Evolutionary conservation across 305 asterid genomes (phyloP).

Genomic region (Petunia hybrid): DNA sequence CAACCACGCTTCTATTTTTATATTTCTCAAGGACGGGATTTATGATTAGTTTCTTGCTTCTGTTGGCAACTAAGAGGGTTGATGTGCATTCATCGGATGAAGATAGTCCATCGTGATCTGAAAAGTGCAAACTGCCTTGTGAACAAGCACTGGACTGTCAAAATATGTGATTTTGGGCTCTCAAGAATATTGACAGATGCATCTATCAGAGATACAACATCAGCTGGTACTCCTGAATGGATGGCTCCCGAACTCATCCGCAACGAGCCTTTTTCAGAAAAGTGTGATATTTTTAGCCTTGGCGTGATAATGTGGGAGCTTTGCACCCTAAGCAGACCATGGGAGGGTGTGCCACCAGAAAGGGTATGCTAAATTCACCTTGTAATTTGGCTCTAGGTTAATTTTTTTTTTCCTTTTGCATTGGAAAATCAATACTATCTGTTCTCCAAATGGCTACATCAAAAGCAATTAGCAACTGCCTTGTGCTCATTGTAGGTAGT

Average conservation of each 20-base stretch:
- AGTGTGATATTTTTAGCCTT: slow-evolving; percentile 95
- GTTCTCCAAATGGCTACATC: neutral
- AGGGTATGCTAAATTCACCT: slow-evolving; percentile 55
- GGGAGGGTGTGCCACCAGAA: slow-evolving; percentile 90
- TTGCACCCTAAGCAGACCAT: slow-evolving; percentile 82
- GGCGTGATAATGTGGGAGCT: slow-evolving; percentile 99
- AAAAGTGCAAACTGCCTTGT: slow-evolving; percentile 98
- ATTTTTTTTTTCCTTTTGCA: neutral
- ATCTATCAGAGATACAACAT: slow-evolving; percentile 72
- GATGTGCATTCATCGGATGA: slow-evolving; percentile 99
- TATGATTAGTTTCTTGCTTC: slow-evolving; percentile 31
- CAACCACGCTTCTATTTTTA: slow-evolving; percentile 32
- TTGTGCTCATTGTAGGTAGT: slow-evolving; percentile 63
- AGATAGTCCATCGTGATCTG: slow-evolving; percentile 93
- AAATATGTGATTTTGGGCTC: slow-evolving; percentile 98
- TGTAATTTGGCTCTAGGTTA: neutral
- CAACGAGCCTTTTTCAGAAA: slow-evolving; percentile 85
- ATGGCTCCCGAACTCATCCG: slow-evolving; percentile 99
- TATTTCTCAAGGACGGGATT: slow-evolving; percentile 24
- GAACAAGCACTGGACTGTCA: slow-evolving; percentile 94
- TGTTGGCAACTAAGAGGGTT: slow-evolving; percentile 70
- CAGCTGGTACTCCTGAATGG: slow-evolving; percentile 99
- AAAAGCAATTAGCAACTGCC: neutral
- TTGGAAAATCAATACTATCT: neutral
- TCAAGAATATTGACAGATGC: slow-evolving; percentile 76